Evolutionary conservation across 2,329 filamentous ascomycete genomes (phyloP), one percentile per base, ranked within the genome.

Genomic region (Aspergillus candidus): DNA sequence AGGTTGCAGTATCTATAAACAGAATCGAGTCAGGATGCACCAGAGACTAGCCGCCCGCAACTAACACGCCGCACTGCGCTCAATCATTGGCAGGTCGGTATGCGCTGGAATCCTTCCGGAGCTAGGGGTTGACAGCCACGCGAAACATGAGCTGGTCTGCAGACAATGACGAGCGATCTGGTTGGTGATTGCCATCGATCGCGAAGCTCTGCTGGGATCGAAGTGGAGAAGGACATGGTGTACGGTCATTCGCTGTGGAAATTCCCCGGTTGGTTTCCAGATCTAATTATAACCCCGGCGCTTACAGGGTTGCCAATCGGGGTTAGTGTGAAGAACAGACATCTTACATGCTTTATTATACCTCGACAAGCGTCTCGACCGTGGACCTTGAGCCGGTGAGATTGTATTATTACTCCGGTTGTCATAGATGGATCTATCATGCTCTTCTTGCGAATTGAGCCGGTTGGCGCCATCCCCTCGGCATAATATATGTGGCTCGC

Each of bases 261-360:
- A 53, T 53, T 49, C 48, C 50, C 55, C 55, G 44, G 32, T 13
- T 36, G 46, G 32, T 59, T 53, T 56, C 49, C 53, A 55, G 51
- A 56, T 54, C 33, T 37, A 43, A 41, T 42, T 43, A 37, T 45
- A 45, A 42, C 35, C 40, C 47, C 42, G 44, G 55, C 55, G 54
- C 47, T 51, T 55, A 46, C 46, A 49, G 43, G 29, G 50, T 46
- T 58, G 36, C 55, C 51, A 34, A 15, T 45, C 35, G 31, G 15
- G 54, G 57, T 48, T 60, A 60, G 55, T 48, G 41, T 60, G 56
- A 48, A 55, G 53, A 54, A 44, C 41, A 47, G 35, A 48, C 33
- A 12, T 22, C 34, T 22, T 32, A 34, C 37, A 37, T 41, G 43
- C 18, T 42, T 37, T 37, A 12, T 18, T 37, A 15, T 33, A 22